Evolutionary conservation across 2,329 filamentous ascomycete species (phyloP).

Genomic region (Fusarium clavum): DNA sequence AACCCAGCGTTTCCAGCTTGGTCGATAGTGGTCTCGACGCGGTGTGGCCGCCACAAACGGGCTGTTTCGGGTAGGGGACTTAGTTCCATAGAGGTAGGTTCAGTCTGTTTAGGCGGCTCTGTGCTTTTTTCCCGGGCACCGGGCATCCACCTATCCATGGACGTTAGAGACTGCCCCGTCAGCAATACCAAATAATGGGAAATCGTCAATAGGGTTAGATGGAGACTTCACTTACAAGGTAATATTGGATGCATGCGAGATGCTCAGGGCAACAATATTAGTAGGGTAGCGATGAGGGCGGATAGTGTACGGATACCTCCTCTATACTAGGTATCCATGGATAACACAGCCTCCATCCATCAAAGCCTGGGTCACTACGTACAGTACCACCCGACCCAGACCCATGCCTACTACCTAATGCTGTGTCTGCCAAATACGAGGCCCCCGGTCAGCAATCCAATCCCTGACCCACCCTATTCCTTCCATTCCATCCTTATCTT

Average conservation of each 20-base stretch:
- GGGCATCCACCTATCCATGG: background rate
- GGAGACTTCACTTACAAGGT: background rate
- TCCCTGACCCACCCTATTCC: conserved; percentile 30
- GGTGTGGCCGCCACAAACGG: conserved; percentile 5
- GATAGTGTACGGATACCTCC: background rate
- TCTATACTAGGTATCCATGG: background rate
- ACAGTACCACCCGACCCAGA: conserved; percentile 3
- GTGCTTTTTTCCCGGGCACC: background rate
- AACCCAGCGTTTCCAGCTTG: conserved; percentile 13
- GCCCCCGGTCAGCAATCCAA: conserved; percentile 10
- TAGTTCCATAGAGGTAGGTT: background rate
- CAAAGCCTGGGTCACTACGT: background rate
- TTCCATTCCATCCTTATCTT: conserved; percentile 15
- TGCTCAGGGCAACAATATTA: background rate
- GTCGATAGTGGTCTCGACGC: conserved; percentile 5
- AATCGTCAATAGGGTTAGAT: background rate
- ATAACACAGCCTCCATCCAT: conserved; percentile 3
- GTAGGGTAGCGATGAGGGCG: background rate
- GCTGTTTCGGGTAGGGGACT: conserved; percentile 13
- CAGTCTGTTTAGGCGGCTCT: conserved; percentile 12
- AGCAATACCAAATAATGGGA: background rate
- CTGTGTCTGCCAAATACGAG: conserved; percentile 28
- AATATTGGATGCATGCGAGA: background rate
- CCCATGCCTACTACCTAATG: background rate
- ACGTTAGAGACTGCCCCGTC: background rate